phyloP scores from a whole-genome alignment of 352 stramenopile genomes.

The Phytophthora pluvialis region DNA sequence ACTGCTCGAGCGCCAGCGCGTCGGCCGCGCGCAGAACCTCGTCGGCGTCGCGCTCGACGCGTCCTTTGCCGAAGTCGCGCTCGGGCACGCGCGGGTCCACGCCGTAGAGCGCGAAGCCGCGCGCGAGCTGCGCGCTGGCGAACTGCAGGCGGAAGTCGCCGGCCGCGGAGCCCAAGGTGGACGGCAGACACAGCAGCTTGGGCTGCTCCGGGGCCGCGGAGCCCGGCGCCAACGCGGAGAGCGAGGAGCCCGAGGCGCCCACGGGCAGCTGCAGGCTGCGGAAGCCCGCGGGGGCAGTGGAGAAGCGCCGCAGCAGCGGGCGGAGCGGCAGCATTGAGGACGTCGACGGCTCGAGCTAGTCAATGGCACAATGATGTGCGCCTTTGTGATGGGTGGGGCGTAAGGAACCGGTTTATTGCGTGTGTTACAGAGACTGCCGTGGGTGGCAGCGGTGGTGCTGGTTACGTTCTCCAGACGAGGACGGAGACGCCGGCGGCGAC shows the following conservation, averaged over 20 bases:
- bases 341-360: background rate
- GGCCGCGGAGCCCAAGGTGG: conserved; percentile 64
- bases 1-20: conserved; percentile 64
- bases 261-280: conserved; percentile 49
- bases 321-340: conserved; percentile 14
- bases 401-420: conserved; percentile 21
- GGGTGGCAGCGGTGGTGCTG: background rate
- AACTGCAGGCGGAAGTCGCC: conserved; percentile 74
- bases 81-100: conserved; percentile 63
- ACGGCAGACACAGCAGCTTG: conserved; percentile 72
- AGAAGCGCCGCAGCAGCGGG: conserved; percentile 31
- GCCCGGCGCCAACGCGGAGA: conserved; percentile 51
- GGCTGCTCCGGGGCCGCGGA: conserved; percentile 15
- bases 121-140: conserved; percentile 40
- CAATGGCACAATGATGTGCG: conserved; percentile 1
- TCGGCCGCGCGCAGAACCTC: conserved; percentile 73
- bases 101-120: conserved; percentile 66
- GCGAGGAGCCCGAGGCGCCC: conserved; percentile 36
- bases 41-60: conserved; percentile 75
- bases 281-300: conserved; percentile 17
- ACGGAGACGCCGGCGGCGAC: conserved; percentile 92
- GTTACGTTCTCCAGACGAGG: conserved; percentile 90
- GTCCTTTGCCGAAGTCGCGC: conserved; percentile 55
- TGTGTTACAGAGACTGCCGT: conserved; percentile 3
- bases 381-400: conserved; percentile 10